Percentiles rank a stretch among this genome's conserved stretches.
These are phyloP conservation scores for Pyrenophora teres DNA, from an alignment of 2,329 filamentous ascomycete genomes.

Conservation along the genomic window DNA sequence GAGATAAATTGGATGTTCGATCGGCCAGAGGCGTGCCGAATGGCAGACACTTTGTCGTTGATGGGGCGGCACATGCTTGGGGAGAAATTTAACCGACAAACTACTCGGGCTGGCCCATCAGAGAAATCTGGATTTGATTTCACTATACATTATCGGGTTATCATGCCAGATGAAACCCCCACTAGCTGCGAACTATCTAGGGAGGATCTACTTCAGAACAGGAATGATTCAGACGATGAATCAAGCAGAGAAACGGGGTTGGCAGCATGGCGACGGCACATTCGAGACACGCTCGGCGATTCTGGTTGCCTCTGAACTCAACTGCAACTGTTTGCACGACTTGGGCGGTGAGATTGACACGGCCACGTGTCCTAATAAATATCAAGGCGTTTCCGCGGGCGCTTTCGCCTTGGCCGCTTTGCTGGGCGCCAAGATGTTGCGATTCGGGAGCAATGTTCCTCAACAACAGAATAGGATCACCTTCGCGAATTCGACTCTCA, in stretches of 20 bases:
- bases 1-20: slow-evolving; percentile 24
- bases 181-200: not conserved
- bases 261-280: slow-evolving; percentile 4
- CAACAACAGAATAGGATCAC: too few relatives aligned
- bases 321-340: not conserved
- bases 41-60: slow-evolving; percentile 16
- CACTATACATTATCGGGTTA: slow-evolving; percentile 3
- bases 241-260: not conserved
- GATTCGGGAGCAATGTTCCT: too few relatives aligned
- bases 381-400: not conserved
- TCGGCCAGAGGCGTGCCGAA: slow-evolving; percentile 14
- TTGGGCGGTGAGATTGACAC: not conserved
- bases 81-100: not conserved
- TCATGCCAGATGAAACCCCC: not conserved
- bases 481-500: too few relatives aligned
- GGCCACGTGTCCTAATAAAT: not conserved
- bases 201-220: not conserved
- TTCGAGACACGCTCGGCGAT: not conserved
- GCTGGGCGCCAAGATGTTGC: too few relatives aligned
- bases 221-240: not conserved
- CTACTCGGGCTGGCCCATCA: not conserved
- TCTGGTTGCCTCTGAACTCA: slow-evolving; percentile 4
- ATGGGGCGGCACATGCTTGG: slow-evolving; percentile 23
- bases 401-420: too few relatives aligned
- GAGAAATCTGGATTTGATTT: slow-evolving; percentile 4